Evolutionary conservation across 495 filamentous ascomycete genomes (phyloP).

Genomic region (Neurospora sp.): DNA sequence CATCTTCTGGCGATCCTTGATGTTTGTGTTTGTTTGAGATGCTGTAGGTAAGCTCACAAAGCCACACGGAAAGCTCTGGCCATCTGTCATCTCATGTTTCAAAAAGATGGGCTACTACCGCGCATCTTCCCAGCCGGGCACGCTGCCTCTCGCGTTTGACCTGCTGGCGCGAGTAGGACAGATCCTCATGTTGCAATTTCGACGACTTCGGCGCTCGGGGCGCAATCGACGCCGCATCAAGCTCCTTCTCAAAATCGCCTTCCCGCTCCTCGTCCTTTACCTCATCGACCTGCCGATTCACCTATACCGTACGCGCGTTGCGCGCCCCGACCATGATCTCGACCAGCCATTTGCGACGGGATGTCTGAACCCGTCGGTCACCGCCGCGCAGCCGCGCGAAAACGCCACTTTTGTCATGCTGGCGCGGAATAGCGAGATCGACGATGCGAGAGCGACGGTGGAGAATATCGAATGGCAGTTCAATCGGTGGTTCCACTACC

Average conservation of each 20-base stretch:
- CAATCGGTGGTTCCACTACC: slow-evolving; percentile 96
- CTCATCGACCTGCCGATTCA: slow-evolving; percentile 25
- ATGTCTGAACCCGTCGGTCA: slow-evolving; percentile 30
- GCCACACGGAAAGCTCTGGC: neutral
- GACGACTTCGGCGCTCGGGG: neutral
- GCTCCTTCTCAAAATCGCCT: neutral
- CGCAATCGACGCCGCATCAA: neutral
- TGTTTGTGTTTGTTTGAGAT: neutral
- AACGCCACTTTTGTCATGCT: slow-evolving; percentile 93
- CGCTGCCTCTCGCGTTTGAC: neutral
- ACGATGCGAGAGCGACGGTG: slow-evolving; percentile 80
- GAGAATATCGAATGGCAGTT: slow-evolving; percentile 93
- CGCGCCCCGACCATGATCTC: slow-evolving; percentile 23
- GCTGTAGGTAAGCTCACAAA: neutral
- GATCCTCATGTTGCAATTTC: neutral
- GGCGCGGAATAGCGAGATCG: slow-evolving; percentile 83
- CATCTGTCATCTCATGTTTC: neutral
- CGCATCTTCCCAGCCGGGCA: neutral
- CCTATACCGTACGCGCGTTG: slow-evolving; percentile 17
- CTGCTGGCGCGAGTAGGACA: neutral
- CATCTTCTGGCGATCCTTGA: neutral
- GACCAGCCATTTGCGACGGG: slow-evolving; percentile 33
- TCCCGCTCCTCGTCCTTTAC: neutral
- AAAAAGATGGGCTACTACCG: neutral
- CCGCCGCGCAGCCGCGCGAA: slow-evolving; percentile 51